These are phyloP conservation scores for Chaetomium globosum DNA, from an alignment of 2,329 filamentous ascomycete species.

Conservation along the genomic window DNA sequence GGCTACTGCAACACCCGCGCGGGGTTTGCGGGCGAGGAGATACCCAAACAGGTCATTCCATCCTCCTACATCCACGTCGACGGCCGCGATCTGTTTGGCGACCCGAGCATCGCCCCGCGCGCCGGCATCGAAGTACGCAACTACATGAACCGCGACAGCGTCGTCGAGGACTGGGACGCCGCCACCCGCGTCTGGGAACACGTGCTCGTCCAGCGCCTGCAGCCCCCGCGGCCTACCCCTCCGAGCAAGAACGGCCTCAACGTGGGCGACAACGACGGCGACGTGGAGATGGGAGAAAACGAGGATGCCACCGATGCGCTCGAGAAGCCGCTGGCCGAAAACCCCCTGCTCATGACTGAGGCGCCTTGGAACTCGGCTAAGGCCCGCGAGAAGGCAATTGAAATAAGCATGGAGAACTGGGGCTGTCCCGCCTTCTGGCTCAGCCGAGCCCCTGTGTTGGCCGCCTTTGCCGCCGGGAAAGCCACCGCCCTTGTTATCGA, in stretches of 20 bases:
- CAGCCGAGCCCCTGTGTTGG: conserved; percentile 82
- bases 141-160: conserved; percentile 84
- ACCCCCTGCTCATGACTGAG: conserved; percentile 90
- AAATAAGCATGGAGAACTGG: conserved; percentile 97
- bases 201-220: conserved; percentile 84
- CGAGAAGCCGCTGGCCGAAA: conserved; percentile 81
- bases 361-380: conserved; percentile 89
- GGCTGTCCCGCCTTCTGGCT: conserved; percentile 93
- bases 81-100: conserved; percentile 74
- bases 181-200: conserved; percentile 91
- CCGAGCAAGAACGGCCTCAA: conserved; percentile 76
- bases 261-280: conserved; percentile 62
- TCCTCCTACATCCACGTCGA: conserved; percentile 77
- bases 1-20: conserved; percentile 90
- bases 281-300: conserved; percentile 59
- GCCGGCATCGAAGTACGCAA: conserved; percentile 82
- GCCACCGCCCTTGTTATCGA: conserved; percentile 91
- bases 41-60: conserved; percentile 88
- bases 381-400: conserved; percentile 88
- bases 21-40: conserved; percentile 96
- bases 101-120: conserved; percentile 82
- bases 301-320: conserved; percentile 50
- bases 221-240: conserved; percentile 70
- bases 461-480: conserved; percentile 90
- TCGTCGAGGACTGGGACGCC: conserved; percentile 95